Conservation (phyloP, 2,329 filamentous ascomycete genomes). For the Aureobasidium sp. region DNA sequence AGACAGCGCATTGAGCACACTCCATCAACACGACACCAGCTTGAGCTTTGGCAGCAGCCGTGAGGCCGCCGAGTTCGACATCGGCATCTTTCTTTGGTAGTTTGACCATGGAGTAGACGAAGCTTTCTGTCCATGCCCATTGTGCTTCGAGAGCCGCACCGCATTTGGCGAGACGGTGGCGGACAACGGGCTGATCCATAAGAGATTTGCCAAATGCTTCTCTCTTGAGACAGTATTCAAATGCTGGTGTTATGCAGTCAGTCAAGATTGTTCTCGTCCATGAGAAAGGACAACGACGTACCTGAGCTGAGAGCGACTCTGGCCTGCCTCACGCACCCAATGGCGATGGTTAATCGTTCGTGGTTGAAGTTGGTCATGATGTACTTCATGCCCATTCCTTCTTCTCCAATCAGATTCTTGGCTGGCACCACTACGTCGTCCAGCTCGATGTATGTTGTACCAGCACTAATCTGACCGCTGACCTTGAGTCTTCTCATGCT, state of each 20-base stretch:
- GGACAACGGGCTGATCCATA: constrained; percentile 67
- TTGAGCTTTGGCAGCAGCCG: constrained; percentile 65
- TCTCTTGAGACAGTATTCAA: constrained; percentile 57
- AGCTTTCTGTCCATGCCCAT: constrained; percentile 66
- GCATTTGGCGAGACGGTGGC: constrained; percentile 64
- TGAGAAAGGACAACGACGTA: background rate
- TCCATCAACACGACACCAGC: constrained; percentile 64
- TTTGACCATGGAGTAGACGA: constrained; percentile 60
- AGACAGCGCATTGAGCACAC: constrained; percentile 60
- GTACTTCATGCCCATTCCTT: constrained; percentile 66
- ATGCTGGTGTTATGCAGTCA: constrained; percentile 33
- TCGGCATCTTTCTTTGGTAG: constrained; percentile 54
- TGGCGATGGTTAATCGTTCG: constrained; percentile 61
- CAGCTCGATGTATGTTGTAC: constrained; percentile 69
- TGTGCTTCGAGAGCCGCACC: constrained; percentile 62
- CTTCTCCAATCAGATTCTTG: constrained; percentile 61
- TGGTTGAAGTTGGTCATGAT: constrained; percentile 62
- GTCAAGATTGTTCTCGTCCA: background rate
- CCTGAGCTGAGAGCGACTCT: constrained; percentile 49
- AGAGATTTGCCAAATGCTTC: constrained; percentile 62
- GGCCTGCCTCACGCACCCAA: constrained; percentile 56
- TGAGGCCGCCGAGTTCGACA: constrained; percentile 61
- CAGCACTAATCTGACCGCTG: constrained; percentile 55
- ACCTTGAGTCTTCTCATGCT: constrained; percentile 62
- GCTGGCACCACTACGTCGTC: constrained; percentile 67